Evolutionary conservation across 306 rosid genomes (phyloP).

Genomic region (Hippophae rhamnoides): DNA sequence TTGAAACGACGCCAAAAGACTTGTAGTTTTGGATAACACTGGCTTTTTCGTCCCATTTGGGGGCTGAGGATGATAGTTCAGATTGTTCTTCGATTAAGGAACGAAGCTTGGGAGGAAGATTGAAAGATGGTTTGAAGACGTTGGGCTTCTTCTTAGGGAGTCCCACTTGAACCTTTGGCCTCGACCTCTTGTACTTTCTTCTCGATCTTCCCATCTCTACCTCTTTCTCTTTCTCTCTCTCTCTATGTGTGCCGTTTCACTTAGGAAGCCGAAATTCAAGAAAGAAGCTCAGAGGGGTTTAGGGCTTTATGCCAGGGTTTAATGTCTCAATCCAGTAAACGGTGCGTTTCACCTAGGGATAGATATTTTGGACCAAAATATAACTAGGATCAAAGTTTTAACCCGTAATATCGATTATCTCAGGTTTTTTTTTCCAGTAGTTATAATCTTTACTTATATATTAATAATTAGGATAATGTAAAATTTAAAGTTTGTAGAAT

Average conservation of each 20-base stretch:
- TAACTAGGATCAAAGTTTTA: too few species aligned
- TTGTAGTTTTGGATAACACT: conserved; percentile 56
- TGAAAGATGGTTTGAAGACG: conserved; percentile 62
- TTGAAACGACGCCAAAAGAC: conserved; percentile 66
- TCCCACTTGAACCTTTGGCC: conserved; percentile 62
- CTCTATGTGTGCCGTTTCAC: conserved; percentile 4
- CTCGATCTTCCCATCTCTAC: conserved; percentile 75
- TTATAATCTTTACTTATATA: too few species aligned
- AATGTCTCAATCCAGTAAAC: not conserved
- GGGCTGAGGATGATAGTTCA: conserved; percentile 11
- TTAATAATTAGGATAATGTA: too few species aligned
- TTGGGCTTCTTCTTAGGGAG: conserved; percentile 65
- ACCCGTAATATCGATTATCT: too few species aligned
- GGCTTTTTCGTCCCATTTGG: conserved; percentile 59
- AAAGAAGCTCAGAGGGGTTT: not conserved
- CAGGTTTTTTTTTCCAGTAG: too few species aligned
- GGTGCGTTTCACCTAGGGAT: not conserved
- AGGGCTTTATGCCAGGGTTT: not conserved
- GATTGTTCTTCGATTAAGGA: conserved; percentile 19
- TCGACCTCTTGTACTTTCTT: conserved; percentile 65
- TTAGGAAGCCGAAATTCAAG: not conserved
- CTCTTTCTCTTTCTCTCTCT: not conserved
- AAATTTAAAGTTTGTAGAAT: too few species aligned
- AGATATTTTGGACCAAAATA: too few species aligned
- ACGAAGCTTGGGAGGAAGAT: conserved; percentile 64